phyloP scores from a whole-genome alignment of 768 basidiomycete genomes.

The Leccinum variicolor region DNA sequence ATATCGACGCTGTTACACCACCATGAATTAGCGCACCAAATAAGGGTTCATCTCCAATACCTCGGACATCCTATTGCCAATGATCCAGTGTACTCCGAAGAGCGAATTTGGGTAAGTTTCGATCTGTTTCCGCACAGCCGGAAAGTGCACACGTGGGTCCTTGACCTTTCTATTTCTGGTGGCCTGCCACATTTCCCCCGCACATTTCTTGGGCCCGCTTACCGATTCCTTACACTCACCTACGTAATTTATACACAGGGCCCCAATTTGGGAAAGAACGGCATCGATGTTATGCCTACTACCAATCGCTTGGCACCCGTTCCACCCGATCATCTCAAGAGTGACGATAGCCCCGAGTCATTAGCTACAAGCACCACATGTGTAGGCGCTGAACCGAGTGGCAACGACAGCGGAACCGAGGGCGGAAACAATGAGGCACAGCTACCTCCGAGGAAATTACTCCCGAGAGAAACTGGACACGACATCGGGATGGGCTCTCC shows the following conservation, averaged over 20 bases:
- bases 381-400: background rate
- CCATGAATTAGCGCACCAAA: conserved; percentile 76
- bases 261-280: conserved; percentile 67
- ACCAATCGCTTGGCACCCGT: conserved; percentile 61
- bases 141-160: background rate
- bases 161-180: background rate
- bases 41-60: conserved; percentile 94
- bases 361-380: conserved; percentile 15
- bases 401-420: background rate
- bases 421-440: background rate
- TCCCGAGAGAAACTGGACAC: conserved; percentile 82
- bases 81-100: conserved; percentile 88
- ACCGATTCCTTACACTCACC: background rate
- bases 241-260: conserved; percentile 44
- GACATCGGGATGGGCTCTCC: conserved; percentile 89
- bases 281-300: conserved; percentile 73
- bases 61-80: conserved; percentile 93
- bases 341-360: conserved; percentile 47
- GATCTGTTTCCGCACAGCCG: background rate
- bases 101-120: conserved; percentile 66
- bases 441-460: conserved; percentile 40
- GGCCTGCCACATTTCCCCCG: background rate
- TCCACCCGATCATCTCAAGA: conserved; percentile 39
- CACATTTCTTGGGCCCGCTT: background rate
- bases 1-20: conserved; percentile 6